Conservation (phyloP, 768 basidiomycete genomes). For the Phlebiopsis flavidoalba region DNA sequence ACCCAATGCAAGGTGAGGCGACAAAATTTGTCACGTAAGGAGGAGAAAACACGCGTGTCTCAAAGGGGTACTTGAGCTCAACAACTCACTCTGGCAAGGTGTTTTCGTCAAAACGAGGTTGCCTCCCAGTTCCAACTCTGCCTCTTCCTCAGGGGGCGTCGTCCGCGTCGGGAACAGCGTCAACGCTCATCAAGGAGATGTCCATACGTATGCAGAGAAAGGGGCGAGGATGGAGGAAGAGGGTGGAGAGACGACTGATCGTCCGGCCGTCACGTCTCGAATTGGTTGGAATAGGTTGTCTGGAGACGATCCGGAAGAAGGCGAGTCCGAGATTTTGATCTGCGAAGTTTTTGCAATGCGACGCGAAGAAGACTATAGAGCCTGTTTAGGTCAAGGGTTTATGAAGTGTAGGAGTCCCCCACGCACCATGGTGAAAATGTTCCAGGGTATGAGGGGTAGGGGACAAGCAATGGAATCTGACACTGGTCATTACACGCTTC, state of each 20-base stretch:
- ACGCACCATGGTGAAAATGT: no score
- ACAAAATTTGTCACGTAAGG: not conserved
- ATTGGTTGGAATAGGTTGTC: constrained; percentile 29
- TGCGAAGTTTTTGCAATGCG: constrained; percentile 50
- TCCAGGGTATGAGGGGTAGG: no score
- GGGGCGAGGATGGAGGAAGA: constrained; percentile 46
- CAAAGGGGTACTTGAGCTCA: not conserved
- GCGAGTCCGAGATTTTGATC: constrained; percentile 49
- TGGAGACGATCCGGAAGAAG: constrained; percentile 44
- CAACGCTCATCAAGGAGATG: constrained; percentile 35
- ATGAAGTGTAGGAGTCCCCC: no score
- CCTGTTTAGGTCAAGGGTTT: no score
- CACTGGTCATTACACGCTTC: no score
- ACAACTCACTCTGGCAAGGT: constrained; percentile 62
- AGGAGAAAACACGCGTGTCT: not conserved
- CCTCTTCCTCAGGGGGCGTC: constrained; percentile 69
- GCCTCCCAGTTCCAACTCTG: constrained; percentile 88
- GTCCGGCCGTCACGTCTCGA: constrained; percentile 44
- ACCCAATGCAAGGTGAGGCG: no score
- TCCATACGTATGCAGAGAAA: constrained; percentile 47
- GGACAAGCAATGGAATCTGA: no score
- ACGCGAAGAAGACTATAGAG: constrained; percentile 33
- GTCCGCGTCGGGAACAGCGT: constrained; percentile 71
- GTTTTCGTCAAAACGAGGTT: constrained; percentile 87
- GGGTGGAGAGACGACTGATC: constrained; percentile 69